These are phyloP conservation scores for Alternaria incomplexa DNA, from an alignment of 2,329 filamentous ascomycete genomes.

Conservation along the genomic window DNA sequence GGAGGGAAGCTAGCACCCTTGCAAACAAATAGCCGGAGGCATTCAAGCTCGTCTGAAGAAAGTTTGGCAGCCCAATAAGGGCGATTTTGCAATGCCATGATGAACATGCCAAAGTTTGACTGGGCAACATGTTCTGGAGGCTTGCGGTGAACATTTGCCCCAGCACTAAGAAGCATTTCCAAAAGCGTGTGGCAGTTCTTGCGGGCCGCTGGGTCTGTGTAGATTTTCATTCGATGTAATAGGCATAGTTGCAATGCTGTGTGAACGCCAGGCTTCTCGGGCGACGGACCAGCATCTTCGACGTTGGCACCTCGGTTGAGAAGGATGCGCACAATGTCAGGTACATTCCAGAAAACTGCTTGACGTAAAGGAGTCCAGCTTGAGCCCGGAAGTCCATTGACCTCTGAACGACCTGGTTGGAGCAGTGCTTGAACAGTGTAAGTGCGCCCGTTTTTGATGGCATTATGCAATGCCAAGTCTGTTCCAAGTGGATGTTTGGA, in stretches of 20 bases:
- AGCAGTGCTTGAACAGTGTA: slow-evolving; percentile 39
- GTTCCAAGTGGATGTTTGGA: slow-evolving; percentile 40
- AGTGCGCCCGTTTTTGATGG: slow-evolving; percentile 41
- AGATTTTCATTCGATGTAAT: slow-evolving; percentile 27
- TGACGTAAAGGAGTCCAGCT: slow-evolving; percentile 41
- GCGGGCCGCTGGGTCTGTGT: slow-evolving; percentile 14
- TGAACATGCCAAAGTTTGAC: slow-evolving; percentile 34
- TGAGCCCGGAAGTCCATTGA: slow-evolving; percentile 32
- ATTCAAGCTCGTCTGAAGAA: slow-evolving; percentile 29
- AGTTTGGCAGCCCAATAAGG: slow-evolving; percentile 33
- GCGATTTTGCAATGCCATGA: slow-evolving; percentile 36
- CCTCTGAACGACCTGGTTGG: slow-evolving; percentile 26
- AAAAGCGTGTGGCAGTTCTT: slow-evolving; percentile 32
- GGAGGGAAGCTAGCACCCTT: slow-evolving; percentile 33
- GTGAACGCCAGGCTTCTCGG: slow-evolving; percentile 6
- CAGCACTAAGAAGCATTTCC: slow-evolving; percentile 38
- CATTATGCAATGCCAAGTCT: slow-evolving; percentile 44
- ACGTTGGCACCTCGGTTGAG: slow-evolving; percentile 37
- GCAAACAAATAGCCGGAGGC: slow-evolving; percentile 33
- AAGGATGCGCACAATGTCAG: slow-evolving; percentile 38
- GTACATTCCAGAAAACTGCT: slow-evolving; percentile 40
- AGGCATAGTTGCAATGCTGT: slow-evolving; percentile 39
- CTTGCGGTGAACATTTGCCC: slow-evolving; percentile 32
- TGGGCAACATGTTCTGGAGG: slow-evolving; percentile 17
- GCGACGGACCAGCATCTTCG: slow-evolving; percentile 24